These are phyloP conservation scores for Penicillium decumbens DNA, from an alignment of 2,329 filamentous ascomycete genomes.

Conservation along the genomic window DNA sequence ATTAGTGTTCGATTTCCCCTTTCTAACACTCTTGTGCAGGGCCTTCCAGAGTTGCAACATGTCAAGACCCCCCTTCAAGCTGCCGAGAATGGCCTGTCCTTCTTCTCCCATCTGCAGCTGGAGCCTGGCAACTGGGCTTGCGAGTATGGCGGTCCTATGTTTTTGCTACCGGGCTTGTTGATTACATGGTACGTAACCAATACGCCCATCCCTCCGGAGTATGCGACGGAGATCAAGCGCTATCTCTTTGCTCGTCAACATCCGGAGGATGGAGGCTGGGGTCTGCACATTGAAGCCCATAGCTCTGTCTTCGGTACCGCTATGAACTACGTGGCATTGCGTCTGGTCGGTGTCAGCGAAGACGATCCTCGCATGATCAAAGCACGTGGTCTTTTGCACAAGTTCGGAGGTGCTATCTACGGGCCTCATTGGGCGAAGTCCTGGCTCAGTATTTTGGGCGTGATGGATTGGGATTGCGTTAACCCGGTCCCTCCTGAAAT, in stretches of 20 bases:
- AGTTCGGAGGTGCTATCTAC: constrained; percentile 76
- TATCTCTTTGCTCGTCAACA: constrained; percentile 84
- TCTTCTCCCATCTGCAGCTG: constrained; percentile 86
- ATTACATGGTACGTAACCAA: constrained; percentile 85
- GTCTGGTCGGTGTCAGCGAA: constrained; percentile 74
- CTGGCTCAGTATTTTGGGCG: constrained; percentile 79
- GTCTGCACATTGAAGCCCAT: constrained; percentile 88
- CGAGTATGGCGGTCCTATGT: constrained; percentile 97
- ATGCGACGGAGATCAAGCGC: constrained; percentile 83
- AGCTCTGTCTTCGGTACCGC: constrained; percentile 86
- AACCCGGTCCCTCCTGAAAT: constrained; percentile 91
- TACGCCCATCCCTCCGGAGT: constrained; percentile 74
- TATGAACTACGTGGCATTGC: constrained; percentile 79
- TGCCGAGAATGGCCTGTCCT: constrained; percentile 75
- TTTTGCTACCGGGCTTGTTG: constrained; percentile 79
- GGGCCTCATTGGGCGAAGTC: constrained; percentile 96
- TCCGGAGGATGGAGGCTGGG: constrained; percentile 91
- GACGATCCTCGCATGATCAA: constrained; percentile 82
- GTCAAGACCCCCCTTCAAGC: constrained; percentile 70
- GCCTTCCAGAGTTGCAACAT: constrained; percentile 65
- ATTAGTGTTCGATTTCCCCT: background rate
- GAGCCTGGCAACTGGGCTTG: constrained; percentile 91
- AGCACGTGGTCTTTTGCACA: constrained; percentile 75
- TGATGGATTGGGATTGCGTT: constrained; percentile 84
- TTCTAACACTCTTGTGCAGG: constrained; percentile 47